Base-by-base conservation (phyloP, 2,329 filamentous ascomycete genomes). In the Cytospora schulzeri region DNA sequence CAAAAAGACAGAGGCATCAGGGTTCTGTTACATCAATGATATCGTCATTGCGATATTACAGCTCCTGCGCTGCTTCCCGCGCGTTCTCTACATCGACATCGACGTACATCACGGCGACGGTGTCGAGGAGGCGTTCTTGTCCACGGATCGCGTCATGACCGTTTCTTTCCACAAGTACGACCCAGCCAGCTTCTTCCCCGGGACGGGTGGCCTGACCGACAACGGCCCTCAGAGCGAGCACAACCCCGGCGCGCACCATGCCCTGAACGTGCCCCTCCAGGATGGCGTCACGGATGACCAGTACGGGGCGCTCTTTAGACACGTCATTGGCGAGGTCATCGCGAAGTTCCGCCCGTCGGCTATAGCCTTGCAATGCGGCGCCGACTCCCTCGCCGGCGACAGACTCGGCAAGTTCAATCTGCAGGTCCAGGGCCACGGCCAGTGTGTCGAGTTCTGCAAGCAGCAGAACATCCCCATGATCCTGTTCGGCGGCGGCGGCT, bases 21-120 rank as follows among this genome's bases (percentile, higher is more conserved):
- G 95, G 0, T 99, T 99, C 77, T 99, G 95, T 80, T 99, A 99
- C 79, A 93, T 98, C 79, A 99, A 99, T 76, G 95, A 99, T 77
- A 98, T 98, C 71, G 95, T 98, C 64, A 85, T 99, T 55, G 92
- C 91, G 41, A 95, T 97, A 71, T 84, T 98, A 45, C 91, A 97
- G 75, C 85, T 99, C 12, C 82, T 98, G 19, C 89, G 91, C 33
- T 85, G 89, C 72, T 87, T 93, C 71, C 88, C 92, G 19, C 90
- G 93, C 57, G 93, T 98, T 9, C 83, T 98, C 64, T 97, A 98
- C 77, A 93, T 98, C 71, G 92, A 96, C 74, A 96, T 96, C 70
- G 92, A 96, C 74, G 92, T 96, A 1, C 92, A 96, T 74, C 92
- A 96, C 69, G 92, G 92, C 67, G 92, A 96, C 74, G 92, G 92